A percentile compares a stretch with the other conserved stretches of the same genome.
These are phyloP conservation scores for Kurtzmaniella quercitrusa DNA, from an alignment of 1,139 yeast genomes.

Conservation along the genomic window DNA sequence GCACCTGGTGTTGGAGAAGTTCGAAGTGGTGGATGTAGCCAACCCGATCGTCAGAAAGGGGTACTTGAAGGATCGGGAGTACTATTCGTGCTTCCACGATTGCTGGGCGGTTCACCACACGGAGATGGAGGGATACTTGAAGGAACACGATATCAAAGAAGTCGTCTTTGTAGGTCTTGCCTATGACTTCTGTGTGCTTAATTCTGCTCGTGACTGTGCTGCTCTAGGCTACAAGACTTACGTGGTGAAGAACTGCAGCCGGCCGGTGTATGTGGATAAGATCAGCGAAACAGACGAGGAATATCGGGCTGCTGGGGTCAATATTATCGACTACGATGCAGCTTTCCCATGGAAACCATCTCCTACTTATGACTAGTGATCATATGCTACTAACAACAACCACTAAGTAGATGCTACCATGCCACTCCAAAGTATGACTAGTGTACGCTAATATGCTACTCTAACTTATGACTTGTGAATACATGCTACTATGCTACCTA, in stretches of 20 bases:
- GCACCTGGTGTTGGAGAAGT: conserved; percentile 26
- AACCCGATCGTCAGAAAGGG: conserved; percentile 63
- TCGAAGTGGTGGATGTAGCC: conserved; percentile 24
- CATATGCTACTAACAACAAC: background rate
- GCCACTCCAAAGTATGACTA: too few species aligned
- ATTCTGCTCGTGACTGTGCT: conserved; percentile 69
- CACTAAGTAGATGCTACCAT: conserved; percentile 14
- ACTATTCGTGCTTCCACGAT: conserved; percentile 86
- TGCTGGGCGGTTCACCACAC: conserved; percentile 72
- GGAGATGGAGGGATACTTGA: conserved; percentile 50
- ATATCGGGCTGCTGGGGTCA: conserved; percentile 27
- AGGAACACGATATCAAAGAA: conserved; percentile 42
- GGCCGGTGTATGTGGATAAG: conserved; percentile 32
- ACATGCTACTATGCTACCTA: too few species aligned
- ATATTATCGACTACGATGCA: conserved; percentile 13
- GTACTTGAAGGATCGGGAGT: conserved; percentile 64
- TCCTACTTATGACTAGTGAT: background rate
- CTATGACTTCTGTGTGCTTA: conserved; percentile 76
- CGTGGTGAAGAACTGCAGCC: conserved; percentile 52
- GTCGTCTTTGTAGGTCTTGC: conserved; percentile 82
- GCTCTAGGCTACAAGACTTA: conserved; percentile 57
- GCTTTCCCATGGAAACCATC: conserved; percentile 1
- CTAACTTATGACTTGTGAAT: too few species aligned
- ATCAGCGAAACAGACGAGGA: conserved; percentile 21
- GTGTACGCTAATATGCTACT: too few species aligned